Conservation (phyloP, 495 filamentous ascomycete species). For the Chlorociboria aeruginascens region DNA sequence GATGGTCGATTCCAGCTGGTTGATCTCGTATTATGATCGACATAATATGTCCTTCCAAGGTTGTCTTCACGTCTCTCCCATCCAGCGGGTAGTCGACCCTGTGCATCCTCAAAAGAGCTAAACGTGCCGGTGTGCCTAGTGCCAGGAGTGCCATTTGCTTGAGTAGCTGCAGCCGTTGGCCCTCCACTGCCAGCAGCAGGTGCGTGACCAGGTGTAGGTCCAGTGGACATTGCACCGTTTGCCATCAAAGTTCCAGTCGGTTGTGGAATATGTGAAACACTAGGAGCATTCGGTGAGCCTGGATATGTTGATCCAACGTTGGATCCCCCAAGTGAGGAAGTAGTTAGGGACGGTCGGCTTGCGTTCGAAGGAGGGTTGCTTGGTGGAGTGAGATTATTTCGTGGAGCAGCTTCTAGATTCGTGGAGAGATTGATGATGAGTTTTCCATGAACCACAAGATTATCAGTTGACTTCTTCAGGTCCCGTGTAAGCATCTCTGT, state of each 20-base stretch:
- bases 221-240: constrained; percentile 19
- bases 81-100: constrained; percentile 81
- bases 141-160: constrained; percentile 22
- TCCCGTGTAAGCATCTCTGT: constrained; percentile 92
- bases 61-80: constrained; percentile 97
- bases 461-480: constrained; percentile 96
- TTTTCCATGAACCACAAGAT: constrained; percentile 94
- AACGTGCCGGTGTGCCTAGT: constrained; percentile 43
- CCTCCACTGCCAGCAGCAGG: constrained; percentile 20
- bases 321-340: constrained; percentile 13
- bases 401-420: constrained; percentile 42
- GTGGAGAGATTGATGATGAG: constrained; percentile 92
- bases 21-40: constrained; percentile 93
- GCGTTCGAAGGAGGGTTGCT: constrained; percentile 6
- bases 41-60: constrained; percentile 95
- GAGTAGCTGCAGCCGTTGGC: neutral
- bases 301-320: constrained; percentile 2
- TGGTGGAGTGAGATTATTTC: constrained; percentile 5
- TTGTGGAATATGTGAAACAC: constrained; percentile 8
- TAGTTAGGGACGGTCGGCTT: constrained; percentile 13
- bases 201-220: constrained; percentile 19
- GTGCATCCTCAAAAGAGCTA: constrained; percentile 90
- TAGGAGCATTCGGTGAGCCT: constrained; percentile 4
- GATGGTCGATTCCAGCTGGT: constrained; percentile 93
- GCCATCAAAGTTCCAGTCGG: constrained; percentile 13